Evolutionary conservation across 1,284 basidiomycete genomes (phyloP).

Genomic region (Lentinula novae-zelandiae): DNA sequence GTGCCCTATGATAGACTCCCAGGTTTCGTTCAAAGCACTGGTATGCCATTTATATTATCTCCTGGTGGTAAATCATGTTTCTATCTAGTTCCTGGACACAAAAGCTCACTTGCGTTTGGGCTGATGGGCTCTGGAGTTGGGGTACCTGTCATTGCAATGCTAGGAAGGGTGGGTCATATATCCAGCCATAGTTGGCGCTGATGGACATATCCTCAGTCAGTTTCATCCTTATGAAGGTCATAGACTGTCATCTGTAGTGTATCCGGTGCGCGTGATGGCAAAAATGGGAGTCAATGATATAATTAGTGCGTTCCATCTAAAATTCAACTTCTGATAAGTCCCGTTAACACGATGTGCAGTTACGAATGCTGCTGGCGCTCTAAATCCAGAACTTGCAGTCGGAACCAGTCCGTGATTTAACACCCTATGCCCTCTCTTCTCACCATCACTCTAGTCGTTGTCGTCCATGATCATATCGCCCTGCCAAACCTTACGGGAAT

Average conservation of each 20-base stretch:
- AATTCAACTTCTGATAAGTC: not conserved
- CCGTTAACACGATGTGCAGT: conserved; percentile 40
- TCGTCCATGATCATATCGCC: conserved; percentile 79
- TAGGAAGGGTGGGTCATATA: conserved; percentile 56
- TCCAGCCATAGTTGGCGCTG: conserved; percentile 20
- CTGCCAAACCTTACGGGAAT: conserved; percentile 75
- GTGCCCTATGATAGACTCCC: conserved; percentile 61
- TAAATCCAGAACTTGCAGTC: conserved; percentile 69
- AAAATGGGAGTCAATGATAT: conserved; percentile 68
- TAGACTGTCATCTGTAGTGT: conserved; percentile 60
- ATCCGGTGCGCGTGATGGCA: conserved; percentile 76
- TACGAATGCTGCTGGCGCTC: conserved; percentile 80
- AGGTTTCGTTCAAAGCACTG: conserved; percentile 73
- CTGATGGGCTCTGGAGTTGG: conserved; percentile 52
- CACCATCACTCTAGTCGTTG: conserved; percentile 52
- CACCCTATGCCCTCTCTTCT: not conserved
- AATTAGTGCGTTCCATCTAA: conserved; percentile 51
- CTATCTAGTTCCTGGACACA: conserved; percentile 64
- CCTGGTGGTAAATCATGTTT: not conserved
- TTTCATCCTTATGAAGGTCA: conserved; percentile 86
- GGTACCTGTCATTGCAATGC: conserved; percentile 80
- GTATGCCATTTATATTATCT: conserved; percentile 34
- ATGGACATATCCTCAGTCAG: conserved; percentile 30
- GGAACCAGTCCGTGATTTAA: conserved; percentile 64
- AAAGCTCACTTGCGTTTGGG: conserved; percentile 76